These are phyloP conservation scores for Pseudogymnoascus sp. DNA, from an alignment of 2,329 filamentous ascomycete genomes.

Conservation along the genomic window DNA sequence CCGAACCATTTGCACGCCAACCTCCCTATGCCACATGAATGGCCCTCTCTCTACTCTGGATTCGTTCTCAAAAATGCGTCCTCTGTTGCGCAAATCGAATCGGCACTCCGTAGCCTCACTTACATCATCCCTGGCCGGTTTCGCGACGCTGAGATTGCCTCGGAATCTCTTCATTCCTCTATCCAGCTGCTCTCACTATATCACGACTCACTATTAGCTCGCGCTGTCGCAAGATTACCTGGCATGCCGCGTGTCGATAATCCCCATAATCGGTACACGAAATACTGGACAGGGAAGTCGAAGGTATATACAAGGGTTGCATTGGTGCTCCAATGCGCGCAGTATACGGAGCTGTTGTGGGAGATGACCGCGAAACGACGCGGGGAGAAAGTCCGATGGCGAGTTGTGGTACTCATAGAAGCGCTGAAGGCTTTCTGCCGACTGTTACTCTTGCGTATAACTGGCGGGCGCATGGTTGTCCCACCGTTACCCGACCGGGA, in stretches of 20 bases:
- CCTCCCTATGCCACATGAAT: conserved; percentile 56
- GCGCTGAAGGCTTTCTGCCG: conserved; percentile 79
- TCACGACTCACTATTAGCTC: conserved; percentile 79
- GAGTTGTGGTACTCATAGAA: conserved; percentile 79
- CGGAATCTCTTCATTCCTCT: conserved; percentile 82
- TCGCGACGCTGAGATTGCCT: conserved; percentile 88
- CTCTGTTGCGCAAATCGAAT: conserved; percentile 92
- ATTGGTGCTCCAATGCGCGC: conserved; percentile 77
- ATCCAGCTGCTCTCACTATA: conserved; percentile 89
- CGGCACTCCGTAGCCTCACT: conserved; percentile 81
- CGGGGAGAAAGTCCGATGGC: conserved; percentile 79
- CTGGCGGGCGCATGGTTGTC: conserved; percentile 74
- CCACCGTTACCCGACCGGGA: conserved; percentile 84
- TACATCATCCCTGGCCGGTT: conserved; percentile 93
- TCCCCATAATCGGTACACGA: conserved; percentile 60
- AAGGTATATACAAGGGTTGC: conserved; percentile 75
- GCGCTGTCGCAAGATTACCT: conserved; percentile 53
- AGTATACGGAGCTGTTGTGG: conserved; percentile 93
- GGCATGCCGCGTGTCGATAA: conserved; percentile 43
- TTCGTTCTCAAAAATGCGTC: conserved; percentile 94
- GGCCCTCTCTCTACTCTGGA: conserved; percentile 69
- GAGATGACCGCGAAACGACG: conserved; percentile 92
- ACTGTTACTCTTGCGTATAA: conserved; percentile 72
- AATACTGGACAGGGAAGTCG: conserved; percentile 58
- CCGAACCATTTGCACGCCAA: conserved; percentile 36